Base-by-base conservation (phyloP, 1,139 yeast species). In the Candida neerlandica region DNA sequence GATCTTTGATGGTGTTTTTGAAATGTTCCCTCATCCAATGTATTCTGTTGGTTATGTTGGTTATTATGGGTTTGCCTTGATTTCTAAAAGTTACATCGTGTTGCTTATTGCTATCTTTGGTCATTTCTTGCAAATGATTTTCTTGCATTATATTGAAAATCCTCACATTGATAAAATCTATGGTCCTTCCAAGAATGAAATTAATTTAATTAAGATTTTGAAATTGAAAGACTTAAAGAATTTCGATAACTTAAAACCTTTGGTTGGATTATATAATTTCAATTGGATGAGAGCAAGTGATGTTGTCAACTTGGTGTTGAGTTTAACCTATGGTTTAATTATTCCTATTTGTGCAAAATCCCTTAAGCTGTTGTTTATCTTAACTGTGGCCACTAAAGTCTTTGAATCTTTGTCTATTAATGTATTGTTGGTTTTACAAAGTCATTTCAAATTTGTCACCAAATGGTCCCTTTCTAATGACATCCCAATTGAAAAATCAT, bases 1-100 rank as follows among this genome's bases (percentile, higher is more conserved):
- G 61, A 86, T 89, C 32, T 89, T 89, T 68, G 96, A 90, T 65
- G 96, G 96, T 43, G 96, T 89, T 10, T 89, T 89, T 65, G 96
- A 89, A 67, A 81, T 89, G 80, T 90, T 94, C 12, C 96, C 96
- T 38, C 96, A 89, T 65, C 96, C 96, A 49, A 89, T 89, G 96
- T 89, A 89, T 66, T 88, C 96, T 0, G 86, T 90, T 48, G 96
- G 96, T 5, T 89, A 89, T 64, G 81, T 89, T 48, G 96, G 96
- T 1, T 89, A 87, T 69, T 89, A 89, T 62, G 96, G 96, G 0
- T 82, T 88, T 62, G 91, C 94, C 1, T 71, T 89, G 53, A 85
- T 89, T 59, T 79, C 94, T 2, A 86, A 89, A 54, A 85, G 91
- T 32, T 88, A 89, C 60, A 79, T 87, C 12, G 85, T 89, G 7